Conservation (phyloP, 2,329 filamentous ascomycete species). For the Penicillium expansum region DNA sequence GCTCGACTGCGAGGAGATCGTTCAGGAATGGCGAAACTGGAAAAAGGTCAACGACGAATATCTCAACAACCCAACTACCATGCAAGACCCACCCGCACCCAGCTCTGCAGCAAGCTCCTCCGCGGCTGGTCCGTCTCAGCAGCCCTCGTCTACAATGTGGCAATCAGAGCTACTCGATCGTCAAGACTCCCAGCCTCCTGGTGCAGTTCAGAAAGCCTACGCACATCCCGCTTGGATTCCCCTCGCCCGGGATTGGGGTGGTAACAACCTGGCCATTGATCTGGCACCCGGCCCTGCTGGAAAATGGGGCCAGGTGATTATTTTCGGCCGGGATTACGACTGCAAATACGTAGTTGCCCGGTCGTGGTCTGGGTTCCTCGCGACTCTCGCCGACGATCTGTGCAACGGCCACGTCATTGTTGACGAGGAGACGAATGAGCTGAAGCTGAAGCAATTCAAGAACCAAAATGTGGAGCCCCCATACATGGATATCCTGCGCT, state of each 20-base stretch:
- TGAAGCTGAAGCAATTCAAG: conserved; percentile 92
- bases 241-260: conserved; percentile 94
- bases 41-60: conserved; percentile 88
- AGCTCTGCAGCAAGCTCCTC: conserved; percentile 69
- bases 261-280: conserved; percentile 94
- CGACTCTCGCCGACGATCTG: conserved; percentile 84
- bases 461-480: conserved; percentile 81
- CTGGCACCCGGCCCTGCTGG: conserved; percentile 85
- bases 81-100: conserved; percentile 59
- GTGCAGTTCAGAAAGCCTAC: conserved; percentile 87
- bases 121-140: conserved; percentile 55
- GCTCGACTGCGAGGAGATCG: conserved; percentile 95
- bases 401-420: conserved; percentile 86
- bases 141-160: conserved; percentile 64
- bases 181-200: conserved; percentile 84
- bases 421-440: conserved; percentile 85
- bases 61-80: conserved; percentile 57
- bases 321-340: conserved; percentile 96
- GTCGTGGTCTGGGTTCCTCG: conserved; percentile 86
- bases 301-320: conserved; percentile 93
- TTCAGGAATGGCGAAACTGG: conserved; percentile 98
- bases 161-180: conserved; percentile 77
- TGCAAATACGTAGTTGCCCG: conserved; percentile 95
- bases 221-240: conserved; percentile 95
- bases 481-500: conserved; percentile 92